A percentile compares a stretch with the other conserved stretches of the same genome.
Evolutionary conservation across 208 protist species (phyloP).

Genomic region (Trypanosoma vivax): DNA sequence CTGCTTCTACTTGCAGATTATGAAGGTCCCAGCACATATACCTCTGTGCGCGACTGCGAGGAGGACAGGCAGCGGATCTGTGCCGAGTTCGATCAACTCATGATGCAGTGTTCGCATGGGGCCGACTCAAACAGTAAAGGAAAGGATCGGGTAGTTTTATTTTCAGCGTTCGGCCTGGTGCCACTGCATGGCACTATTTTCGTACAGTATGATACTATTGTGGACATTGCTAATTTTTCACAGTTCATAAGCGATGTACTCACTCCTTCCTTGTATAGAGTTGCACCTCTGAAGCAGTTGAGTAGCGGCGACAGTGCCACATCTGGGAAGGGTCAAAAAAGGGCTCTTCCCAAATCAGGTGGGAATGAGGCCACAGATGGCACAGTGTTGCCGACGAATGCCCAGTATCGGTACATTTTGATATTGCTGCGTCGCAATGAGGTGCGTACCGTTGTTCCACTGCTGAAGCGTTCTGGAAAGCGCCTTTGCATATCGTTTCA

Average conservation of each 20-base stretch:
- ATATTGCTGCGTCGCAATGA: constrained; percentile 64
- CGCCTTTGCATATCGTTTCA: constrained; percentile 21
- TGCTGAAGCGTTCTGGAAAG: constrained; percentile 19
- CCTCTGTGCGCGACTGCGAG: constrained; percentile 20
- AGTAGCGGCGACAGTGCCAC: neutral
- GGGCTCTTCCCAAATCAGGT: constrained; percentile 12
- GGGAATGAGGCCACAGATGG: neutral
- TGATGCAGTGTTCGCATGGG: constrained; percentile 1
- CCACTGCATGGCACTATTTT: constrained; percentile 38
- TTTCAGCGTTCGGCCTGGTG: constrained; percentile 59
- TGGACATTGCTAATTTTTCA: constrained; percentile 52
- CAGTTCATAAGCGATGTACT: constrained; percentile 54
- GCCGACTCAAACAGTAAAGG: neutral
- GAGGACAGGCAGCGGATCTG: constrained; percentile 32
- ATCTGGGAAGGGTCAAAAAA: constrained; percentile 25
- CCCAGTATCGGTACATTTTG: constrained; percentile 40
- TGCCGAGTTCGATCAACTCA: constrained; percentile 37
- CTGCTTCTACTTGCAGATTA: constrained; percentile 57
- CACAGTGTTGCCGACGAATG: neutral
- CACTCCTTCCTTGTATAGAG: constrained; percentile 20
- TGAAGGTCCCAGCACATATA: constrained; percentile 43
- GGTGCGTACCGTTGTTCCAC: constrained; percentile 23
- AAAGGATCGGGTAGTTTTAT: constrained; percentile 42
- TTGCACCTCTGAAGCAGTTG: neutral
- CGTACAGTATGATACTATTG: constrained; percentile 59